Evolutionary conservation across 441 rosid species (phyloP).

Genomic region (Erodium chrysanthum): DNA sequence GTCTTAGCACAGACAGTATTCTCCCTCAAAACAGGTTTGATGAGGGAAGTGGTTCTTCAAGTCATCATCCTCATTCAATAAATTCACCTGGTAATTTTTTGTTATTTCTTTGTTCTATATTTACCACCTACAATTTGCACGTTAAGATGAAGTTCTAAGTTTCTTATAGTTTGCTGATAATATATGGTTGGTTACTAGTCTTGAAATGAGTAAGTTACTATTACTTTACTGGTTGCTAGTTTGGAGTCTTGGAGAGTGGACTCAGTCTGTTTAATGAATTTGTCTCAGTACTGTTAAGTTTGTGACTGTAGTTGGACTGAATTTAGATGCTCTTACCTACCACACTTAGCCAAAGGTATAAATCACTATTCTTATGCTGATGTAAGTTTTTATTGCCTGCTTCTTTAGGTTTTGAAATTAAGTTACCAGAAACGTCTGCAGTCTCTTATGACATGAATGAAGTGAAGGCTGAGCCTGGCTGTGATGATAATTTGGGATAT

Average conservation of each 20-base stretch:
- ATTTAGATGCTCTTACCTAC: neutral
- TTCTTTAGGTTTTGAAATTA: constrained; percentile 27
- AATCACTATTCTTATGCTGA: neutral
- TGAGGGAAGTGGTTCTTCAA: constrained; percentile 29
- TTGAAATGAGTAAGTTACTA: neutral
- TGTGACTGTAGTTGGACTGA: neutral
- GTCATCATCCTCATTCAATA: constrained; percentile 25
- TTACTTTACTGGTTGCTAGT: neutral
- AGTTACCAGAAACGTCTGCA: constrained; percentile 16
- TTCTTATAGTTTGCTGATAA: neutral
- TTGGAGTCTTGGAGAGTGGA: neutral
- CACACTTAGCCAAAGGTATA: neutral
- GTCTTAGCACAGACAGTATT: constrained; percentile 43
- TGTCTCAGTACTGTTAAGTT: neutral
- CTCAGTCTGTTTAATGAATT: neutral
- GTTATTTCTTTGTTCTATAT: constrained; percentile 24
- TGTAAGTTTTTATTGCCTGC: constrained; percentile 2
- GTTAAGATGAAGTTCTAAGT: neutral
- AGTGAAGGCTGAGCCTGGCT: neutral
- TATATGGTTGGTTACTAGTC: neutral
- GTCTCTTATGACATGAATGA: neutral
- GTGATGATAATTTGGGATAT: constrained; percentile 12
- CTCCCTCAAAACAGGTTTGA: constrained; percentile 26
- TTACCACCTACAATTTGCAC: neutral
- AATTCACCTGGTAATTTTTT: constrained; percentile 32